Base-by-base conservation (phyloP, 2,329 filamentous ascomycete species). In the Canariomyces notabilis region DNA sequence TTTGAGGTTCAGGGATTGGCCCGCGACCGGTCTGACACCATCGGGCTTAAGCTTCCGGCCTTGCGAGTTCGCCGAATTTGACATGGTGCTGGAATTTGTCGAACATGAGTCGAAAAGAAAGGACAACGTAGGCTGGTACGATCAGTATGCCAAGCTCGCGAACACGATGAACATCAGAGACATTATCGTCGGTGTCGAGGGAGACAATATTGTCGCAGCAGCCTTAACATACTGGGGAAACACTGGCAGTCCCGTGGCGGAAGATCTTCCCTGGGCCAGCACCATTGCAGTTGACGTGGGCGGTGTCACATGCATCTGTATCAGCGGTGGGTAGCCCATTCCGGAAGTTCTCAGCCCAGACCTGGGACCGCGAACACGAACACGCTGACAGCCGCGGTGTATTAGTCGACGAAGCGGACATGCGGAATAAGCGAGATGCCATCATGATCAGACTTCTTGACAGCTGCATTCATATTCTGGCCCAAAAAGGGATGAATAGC, bases 221-320 rank as follows among this genome's bases (percentile, higher is more conserved):
- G 78, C 77, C 21, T 64, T 82, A 40, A 75, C 74, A 5, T 82
- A 80, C 53, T 66, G 69, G 11, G 70, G 72, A 8, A 64, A 63
- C 36, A 67, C 67, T 23, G 72, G 68, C 3, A 76, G 71, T 38
- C 68, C 68, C 1, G 66, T 70, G 15, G 67, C 69, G 8, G 64
- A 67, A 5, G 76, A 81, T 53, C 61, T 82, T 8, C 77, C 77
- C 1, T 82, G 78, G 78, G 70, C 76, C 6, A 63, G 64, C 34
- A 67, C 63, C 2, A 71, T 80, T 46, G 74, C 71, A 9, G 59
- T 63, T 35, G 68, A 75, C 48, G 72, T 79, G 34, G 79, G 78
- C 37, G 79, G 79, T 20, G 71, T 79, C 29, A 73, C 77, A n/a
- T 82, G 79, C 60, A 74, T 82, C 42, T 81, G 75, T 61, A 73